These are phyloP conservation scores for Saprolegnia parasitica DNA, from an alignment of 352 stramenopile genomes.

Conservation along the genomic window DNA sequence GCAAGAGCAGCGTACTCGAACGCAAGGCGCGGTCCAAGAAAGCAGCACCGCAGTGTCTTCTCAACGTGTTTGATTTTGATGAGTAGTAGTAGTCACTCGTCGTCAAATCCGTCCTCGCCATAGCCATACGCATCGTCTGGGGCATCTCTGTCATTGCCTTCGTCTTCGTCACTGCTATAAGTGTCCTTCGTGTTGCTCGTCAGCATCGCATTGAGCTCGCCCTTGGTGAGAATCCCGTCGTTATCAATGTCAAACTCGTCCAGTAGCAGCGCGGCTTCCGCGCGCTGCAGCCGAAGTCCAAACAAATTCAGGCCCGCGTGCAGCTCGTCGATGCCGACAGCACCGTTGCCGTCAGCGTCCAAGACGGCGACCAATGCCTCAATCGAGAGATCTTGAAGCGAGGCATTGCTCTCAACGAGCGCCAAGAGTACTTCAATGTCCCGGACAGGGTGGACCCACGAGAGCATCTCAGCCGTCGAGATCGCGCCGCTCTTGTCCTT, in stretches of 20 bases:
- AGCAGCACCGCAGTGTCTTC: not conserved
- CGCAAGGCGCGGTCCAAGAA: not conserved
- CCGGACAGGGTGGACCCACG: slow-evolving; percentile 51
- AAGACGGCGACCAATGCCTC: slow-evolving; percentile 44
- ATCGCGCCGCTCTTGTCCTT: slow-evolving; percentile 61
- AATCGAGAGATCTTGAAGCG: slow-evolving; percentile 31
- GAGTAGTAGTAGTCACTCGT: slow-evolving; percentile 23
- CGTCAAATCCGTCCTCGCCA: slow-evolving; percentile 65
- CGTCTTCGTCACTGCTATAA: slow-evolving; percentile 58
- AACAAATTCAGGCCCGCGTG: slow-evolving; percentile 44
- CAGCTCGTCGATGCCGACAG: slow-evolving; percentile 53
- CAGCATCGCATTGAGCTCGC: slow-evolving; percentile 49
- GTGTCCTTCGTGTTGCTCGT: slow-evolving; percentile 29
- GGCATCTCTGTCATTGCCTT: slow-evolving; percentile 1
- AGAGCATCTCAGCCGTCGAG: slow-evolving; percentile 47
- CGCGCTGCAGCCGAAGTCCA: slow-evolving; percentile 36
- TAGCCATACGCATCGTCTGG: slow-evolving; percentile 29
- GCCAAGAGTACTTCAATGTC: slow-evolving; percentile 58
- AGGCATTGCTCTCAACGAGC: slow-evolving; percentile 31
- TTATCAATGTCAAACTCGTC: slow-evolving; percentile 49
- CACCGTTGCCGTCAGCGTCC: slow-evolving; percentile 53
- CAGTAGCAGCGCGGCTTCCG: slow-evolving; percentile 45
- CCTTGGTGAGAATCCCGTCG: slow-evolving; percentile 49
- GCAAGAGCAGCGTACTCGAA: not conserved
- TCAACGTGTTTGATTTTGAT: slow-evolving; percentile 23